Evolutionary conservation across 768 basidiomycete species (phyloP), one percentile per base, ranked within the genome.

Genomic region (Pholiota conissans): DNA sequence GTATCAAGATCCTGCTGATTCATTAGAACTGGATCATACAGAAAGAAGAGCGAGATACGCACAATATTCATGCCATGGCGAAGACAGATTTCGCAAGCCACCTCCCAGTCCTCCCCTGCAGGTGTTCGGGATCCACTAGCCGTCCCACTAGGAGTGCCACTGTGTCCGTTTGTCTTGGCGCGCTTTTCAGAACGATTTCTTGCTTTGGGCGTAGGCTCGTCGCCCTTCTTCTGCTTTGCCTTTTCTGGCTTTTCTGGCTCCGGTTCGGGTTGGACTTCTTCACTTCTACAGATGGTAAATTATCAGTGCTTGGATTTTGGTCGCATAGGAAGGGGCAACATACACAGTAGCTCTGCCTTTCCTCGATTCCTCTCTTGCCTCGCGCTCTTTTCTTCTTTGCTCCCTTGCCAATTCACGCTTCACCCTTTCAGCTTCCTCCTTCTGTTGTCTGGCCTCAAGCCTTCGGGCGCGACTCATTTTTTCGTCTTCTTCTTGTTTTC

Each of bases 81-180:
- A 53, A 79, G 79, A 69, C 94, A 97, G 34, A 96, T 79, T 67
- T 96, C 94, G 67, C 94, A 97, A 65, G 91, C 87, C 22, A 97
- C 73, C 56, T 91, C 86, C 94, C 94, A 95, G 56, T 87, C 83
- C 50, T 86, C 89, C 27, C 76, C 76, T 18, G 73, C 71, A 29
- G 85, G 82, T 5, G 81, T 82, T 39, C 80, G 81, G 10, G 82
- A 77, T 16, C 82, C 82, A 58, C 73, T 80, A 13, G 70, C 68
- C 16, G 69, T 46, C 22, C 37, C 28, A 58, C 73, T 80, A 13
- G 70, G 68, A 14, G 69, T 46, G 18, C 37, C 28, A 48, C 65
- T 61, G 46, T 70, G 30, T 6, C 30, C 30, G 30, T 32, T 32
- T 32, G 30, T 32, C 30, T 32, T 32, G 6, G 30, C 7, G 13